A percentile compares a stretch with the other conserved stretches of the same genome.
Conservation (phyloP, 768 basidiomycete genomes). For the Phaffia tasmanica region DNA sequence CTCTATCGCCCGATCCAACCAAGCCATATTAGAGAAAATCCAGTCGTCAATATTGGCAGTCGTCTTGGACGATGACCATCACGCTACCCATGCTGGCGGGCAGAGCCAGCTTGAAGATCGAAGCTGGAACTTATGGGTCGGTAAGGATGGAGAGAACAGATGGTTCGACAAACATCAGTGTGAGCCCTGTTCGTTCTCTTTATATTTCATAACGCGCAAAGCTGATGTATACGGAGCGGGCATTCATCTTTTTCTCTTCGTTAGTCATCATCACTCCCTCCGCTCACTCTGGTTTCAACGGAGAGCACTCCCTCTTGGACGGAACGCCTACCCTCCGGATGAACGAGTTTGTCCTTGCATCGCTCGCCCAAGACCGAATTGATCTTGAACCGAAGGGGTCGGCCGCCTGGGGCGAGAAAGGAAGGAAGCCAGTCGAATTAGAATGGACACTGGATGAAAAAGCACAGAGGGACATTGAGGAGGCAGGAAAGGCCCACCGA, state of each 20-base stretch:
- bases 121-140: constrained; percentile 52
- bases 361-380: constrained; percentile 59
- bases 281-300: constrained; percentile 92
- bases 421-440: constrained; percentile 51
- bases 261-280: constrained; percentile 88
- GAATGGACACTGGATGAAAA: constrained; percentile 55
- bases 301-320: constrained; percentile 61
- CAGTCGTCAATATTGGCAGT: constrained; percentile 83
- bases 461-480: constrained; percentile 47
- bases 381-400: constrained; percentile 49
- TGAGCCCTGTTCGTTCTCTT: constrained; percentile 40
- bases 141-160: constrained; percentile 46
- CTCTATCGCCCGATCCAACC: constrained; percentile 56
- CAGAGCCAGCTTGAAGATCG: constrained; percentile 36
- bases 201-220: neutral
- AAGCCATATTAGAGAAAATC: constrained; percentile 57
- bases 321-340: constrained; percentile 88
- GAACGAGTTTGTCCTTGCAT: constrained; percentile 84
- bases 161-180: constrained; percentile 96
- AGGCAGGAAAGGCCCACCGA: constrained; percentile 59
- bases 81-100: constrained; percentile 53
- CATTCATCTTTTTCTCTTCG: neutral
- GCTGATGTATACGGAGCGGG: neutral
- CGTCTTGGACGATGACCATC: constrained; percentile 74
- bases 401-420: constrained; percentile 27